Evolutionary conservation across 2,329 filamentous ascomycete species (phyloP).

Genomic region (Fusarium citri): DNA sequence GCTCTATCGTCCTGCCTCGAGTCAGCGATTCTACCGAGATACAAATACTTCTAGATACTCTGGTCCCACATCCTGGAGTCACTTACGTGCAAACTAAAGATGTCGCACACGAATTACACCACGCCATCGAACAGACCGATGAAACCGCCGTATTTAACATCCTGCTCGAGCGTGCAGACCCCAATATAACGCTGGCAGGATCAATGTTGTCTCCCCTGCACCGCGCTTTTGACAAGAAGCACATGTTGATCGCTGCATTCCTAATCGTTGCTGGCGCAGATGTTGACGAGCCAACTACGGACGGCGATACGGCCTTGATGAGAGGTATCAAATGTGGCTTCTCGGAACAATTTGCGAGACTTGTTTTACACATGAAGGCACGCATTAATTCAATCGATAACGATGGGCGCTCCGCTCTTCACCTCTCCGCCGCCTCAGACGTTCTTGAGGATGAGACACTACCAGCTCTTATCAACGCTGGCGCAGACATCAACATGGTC

Average conservation of each 20-base stretch:
- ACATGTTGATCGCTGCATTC: slow-evolving; percentile 45
- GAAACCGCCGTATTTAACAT: slow-evolving; percentile 45
- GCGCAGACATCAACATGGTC: slow-evolving; percentile 41
- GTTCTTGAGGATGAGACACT: slow-evolving; percentile 46
- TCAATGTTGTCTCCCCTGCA: slow-evolving; percentile 47
- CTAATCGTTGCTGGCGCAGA: slow-evolving; percentile 46
- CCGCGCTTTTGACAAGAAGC: slow-evolving; percentile 43
- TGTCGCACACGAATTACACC: slow-evolving; percentile 41
- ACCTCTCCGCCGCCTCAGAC: slow-evolving; percentile 45
- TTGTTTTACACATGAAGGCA: slow-evolving; percentile 42
- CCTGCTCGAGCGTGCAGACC: slow-evolving; percentile 42
- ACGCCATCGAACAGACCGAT: slow-evolving; percentile 42
- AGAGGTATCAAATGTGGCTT: slow-evolving; percentile 46
- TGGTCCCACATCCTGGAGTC: slow-evolving; percentile 40
- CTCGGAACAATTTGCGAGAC: slow-evolving; percentile 46
- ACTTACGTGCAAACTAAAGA: slow-evolving; percentile 39
- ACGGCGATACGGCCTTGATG: slow-evolving; percentile 45
- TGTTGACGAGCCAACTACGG: slow-evolving; percentile 45
- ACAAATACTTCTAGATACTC: slow-evolving; percentile 45
- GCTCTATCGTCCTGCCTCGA: slow-evolving; percentile 40
- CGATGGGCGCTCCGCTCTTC: slow-evolving; percentile 42
- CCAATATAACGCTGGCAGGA: slow-evolving; percentile 43
- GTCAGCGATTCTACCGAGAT: slow-evolving; percentile 47
- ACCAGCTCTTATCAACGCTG: slow-evolving; percentile 39
- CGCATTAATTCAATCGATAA: slow-evolving; percentile 43